These are phyloP conservation scores for Trichoderma gracile DNA, from an alignment of 2,329 filamentous ascomycete species.

Conservation along the genomic window DNA sequence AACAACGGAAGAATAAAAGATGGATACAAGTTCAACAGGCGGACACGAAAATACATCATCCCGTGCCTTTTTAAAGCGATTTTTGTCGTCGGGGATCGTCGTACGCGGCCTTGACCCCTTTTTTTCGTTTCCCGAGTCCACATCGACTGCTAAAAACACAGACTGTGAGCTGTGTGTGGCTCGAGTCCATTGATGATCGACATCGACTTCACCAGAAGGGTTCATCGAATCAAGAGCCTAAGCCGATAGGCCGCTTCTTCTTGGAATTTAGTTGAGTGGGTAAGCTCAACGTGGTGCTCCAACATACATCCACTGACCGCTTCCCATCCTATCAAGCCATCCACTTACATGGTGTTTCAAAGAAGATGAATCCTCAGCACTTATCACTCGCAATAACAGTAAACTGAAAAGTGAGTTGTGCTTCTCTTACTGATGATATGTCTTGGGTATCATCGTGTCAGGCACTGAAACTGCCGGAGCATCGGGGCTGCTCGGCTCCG, in stretches of 20 bases:
- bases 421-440: not conserved
- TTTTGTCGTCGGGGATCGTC: not conserved
- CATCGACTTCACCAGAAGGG: not conserved
- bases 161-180: not conserved
- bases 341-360: too few species aligned
- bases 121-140: not conserved
- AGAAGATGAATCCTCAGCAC: too few species aligned
- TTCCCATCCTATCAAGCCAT: too few species aligned
- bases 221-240: too few species aligned
- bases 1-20: not conserved
- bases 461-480: not conserved
- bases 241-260: not conserved
- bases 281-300: too few species aligned
- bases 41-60: not conserved
- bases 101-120: constrained; percentile 11
- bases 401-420: too few species aligned
- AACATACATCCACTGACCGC: too few species aligned
- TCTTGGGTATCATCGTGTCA: too few species aligned
- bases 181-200: constrained; percentile 8
- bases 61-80: not conserved
- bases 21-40: not conserved
- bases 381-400: too few species aligned
- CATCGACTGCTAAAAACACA: not conserved
- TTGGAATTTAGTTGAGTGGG: too few species aligned
- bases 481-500: constrained; percentile 14